Percentiles rank a stretch among this genome's conserved stretches.
phyloP scores from a whole-genome alignment of 805 yeast genomes.

The Lachancea mirantina region DNA sequence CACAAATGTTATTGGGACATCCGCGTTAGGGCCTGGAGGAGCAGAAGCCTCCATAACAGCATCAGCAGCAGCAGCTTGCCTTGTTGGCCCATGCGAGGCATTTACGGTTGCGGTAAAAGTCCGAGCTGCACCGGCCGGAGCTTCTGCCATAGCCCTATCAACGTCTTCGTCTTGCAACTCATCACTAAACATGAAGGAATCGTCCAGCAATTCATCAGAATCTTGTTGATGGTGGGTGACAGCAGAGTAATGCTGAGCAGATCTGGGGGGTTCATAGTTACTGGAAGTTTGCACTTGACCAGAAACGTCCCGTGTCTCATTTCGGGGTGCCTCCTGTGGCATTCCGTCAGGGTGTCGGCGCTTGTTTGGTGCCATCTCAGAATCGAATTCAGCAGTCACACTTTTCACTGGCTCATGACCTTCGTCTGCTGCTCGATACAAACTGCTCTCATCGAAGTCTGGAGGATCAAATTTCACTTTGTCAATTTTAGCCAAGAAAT shows the following conservation, averaged over 20 bases:
- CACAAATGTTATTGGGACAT: slow-evolving; percentile 40
- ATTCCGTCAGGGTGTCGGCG: slow-evolving; percentile 14
- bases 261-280: too few species aligned
- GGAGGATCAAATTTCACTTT: slow-evolving; percentile 39
- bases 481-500: slow-evolving; percentile 43
- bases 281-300: neutral
- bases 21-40: slow-evolving; percentile 3
- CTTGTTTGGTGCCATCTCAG: slow-evolving; percentile 13
- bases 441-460: slow-evolving; percentile 37
- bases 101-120: neutral
- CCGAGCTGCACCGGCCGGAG: neutral
- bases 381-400: slow-evolving; percentile 17
- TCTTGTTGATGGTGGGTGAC: slow-evolving; percentile 6
- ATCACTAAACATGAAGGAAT: slow-evolving; percentile 49
- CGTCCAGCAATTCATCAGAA: slow-evolving; percentile 39
- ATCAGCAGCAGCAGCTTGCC: too few species aligned
- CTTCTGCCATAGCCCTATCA: slow-evolving; percentile 10
- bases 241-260: too few species aligned
- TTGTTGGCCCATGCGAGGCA: neutral
- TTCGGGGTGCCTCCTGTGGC: neutral
- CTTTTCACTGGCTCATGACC: slow-evolving; percentile 26
- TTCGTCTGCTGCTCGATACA: slow-evolving; percentile 34
- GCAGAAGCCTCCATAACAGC: neutral
- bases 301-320: neutral
- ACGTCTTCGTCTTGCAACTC: slow-evolving; percentile 36